Conservation (phyloP, 352 stramenopile genomes). For the Phytophthora pistaciae region DNA sequence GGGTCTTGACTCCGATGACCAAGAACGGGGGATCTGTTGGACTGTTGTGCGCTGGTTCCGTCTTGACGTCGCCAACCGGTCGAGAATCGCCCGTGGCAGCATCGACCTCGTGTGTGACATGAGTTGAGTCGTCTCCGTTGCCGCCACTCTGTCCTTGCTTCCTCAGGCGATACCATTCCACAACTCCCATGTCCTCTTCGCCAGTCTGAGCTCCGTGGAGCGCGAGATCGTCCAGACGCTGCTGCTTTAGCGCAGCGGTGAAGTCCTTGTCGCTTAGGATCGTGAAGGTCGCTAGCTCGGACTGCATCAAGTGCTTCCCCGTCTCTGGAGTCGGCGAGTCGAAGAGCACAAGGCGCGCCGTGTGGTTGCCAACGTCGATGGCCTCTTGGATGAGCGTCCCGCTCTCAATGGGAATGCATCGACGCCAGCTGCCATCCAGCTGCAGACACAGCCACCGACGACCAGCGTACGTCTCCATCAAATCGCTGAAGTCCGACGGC, state of each 20-base stretch:
- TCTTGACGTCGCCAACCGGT: background rate
- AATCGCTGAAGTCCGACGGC: slow-evolving; percentile 10
- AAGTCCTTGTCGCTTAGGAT: slow-evolving; percentile 28
- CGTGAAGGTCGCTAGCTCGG: slow-evolving; percentile 20
- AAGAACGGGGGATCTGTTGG: slow-evolving; percentile 26
- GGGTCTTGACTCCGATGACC: slow-evolving; percentile 57
- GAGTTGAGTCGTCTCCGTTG: background rate
- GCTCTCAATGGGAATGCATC: slow-evolving; percentile 35
- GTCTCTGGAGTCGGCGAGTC: slow-evolving; percentile 24
- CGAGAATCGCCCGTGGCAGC: slow-evolving; percentile 22
- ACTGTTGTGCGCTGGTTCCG: background rate
- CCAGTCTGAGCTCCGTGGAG: slow-evolving; percentile 5
- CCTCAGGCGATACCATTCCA: slow-evolving; percentile 28
- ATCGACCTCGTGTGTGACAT: slow-evolving; percentile 23
- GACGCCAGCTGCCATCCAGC: slow-evolving; percentile 23
- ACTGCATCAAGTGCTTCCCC: slow-evolving; percentile 16
- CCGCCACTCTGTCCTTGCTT: background rate
- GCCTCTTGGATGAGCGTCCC: slow-evolving; percentile 15
- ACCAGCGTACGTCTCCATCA: slow-evolving; percentile 22
- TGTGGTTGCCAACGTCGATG: slow-evolving; percentile 33
- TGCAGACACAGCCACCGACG: slow-evolving; percentile 34
- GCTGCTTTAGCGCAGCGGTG: slow-evolving; percentile 8
- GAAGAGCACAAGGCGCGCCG: slow-evolving; percentile 23
- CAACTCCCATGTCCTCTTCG: slow-evolving; percentile 9
- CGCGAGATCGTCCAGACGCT: slow-evolving; percentile 20